Conservation (phyloP, 169 alveolate species). For the Cryptosporidium viatorum region DNA sequence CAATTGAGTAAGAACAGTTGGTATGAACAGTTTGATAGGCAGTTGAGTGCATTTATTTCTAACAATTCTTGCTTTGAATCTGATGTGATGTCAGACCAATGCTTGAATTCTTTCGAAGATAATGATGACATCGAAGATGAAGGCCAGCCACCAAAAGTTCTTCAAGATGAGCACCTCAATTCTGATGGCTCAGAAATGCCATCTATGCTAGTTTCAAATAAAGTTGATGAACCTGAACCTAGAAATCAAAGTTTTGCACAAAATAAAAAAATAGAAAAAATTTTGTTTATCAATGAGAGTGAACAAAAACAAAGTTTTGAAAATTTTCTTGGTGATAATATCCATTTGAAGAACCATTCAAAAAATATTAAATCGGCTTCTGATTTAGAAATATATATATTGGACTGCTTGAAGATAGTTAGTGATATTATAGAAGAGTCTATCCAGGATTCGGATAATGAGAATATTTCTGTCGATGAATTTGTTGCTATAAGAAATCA, state of each 20-base stretch:
- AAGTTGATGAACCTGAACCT: background rate
- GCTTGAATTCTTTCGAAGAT: background rate
- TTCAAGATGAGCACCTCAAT: background rate
- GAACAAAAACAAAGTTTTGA: background rate
- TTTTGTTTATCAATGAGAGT: background rate
- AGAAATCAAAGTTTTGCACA: background rate
- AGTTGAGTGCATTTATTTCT: background rate
- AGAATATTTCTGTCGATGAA: slow-evolving; percentile 19
- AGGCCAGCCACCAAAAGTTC: background rate
- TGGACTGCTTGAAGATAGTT: slow-evolving; percentile 27
- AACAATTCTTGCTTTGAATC: background rate
- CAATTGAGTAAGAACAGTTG: slow-evolving; percentile 19
- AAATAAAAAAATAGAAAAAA: background rate
- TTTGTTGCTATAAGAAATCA: slow-evolving; percentile 45
- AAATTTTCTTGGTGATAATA: background rate
- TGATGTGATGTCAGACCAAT: slow-evolving; percentile 1
- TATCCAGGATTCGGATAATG: slow-evolving; percentile 15
- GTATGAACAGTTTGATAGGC: slow-evolving; percentile 37
- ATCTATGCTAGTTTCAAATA: background rate
- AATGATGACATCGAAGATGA: slow-evolving; percentile 30
- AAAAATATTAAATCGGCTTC: slow-evolving; percentile 24
- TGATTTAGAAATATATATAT: slow-evolving; percentile 21
- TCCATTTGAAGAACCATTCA: background rate
- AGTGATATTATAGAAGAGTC: slow-evolving; percentile 41
- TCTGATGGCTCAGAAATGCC: background rate